Base-by-base conservation (phyloP, 108 stramenopile genomes). In the Skeletonema menzelii region DNA sequence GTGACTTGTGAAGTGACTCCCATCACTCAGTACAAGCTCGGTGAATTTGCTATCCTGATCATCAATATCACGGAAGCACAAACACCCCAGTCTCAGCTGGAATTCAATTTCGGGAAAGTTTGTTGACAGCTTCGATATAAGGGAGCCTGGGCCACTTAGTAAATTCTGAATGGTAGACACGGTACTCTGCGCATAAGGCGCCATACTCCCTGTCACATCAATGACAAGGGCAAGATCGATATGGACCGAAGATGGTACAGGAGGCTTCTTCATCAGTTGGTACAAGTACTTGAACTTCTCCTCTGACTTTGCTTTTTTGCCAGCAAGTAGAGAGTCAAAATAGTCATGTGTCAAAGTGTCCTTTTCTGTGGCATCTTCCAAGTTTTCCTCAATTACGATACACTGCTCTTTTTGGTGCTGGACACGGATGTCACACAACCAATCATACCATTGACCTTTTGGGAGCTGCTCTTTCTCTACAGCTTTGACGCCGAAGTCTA, bases 181-280 rank as follows among this genome's bases (percentile, higher is more conserved):
- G 10, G 69, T 40, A 24, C 59, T 44, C 37, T 77, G 40, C 10
- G 70, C 46, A 60, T 80, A 85, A 10, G 82, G 87, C 10, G 60
- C 66, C 87, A 88, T 88, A 49, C 87, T 88, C 7, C 87, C 84
- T 14, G 87, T 88, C 12, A 82, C 56, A 66, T 88, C 87, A 71
- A 88, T 75, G 12, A 69, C 79, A 69, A 84, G 74, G 8, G 72
- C 82, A 65, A 88, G 53, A 59, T 84, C 87, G 30, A 88, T 61
- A n/a, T 44, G 42, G 26, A 85, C 56, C 17, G 60, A 55, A 12
- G 80, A 70, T 32, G 87, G 84, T 34, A 80, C 62, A 11, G 84
- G 69, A 8, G 56, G 73, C 42, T 83, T 88, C 60, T 88, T 88
- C 28, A 88, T 81, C 38, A 62, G 46, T 10, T 60, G 55, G 58